Conservation (phyloP, 2,329 filamentous ascomycete species). For the Orbilia brochopaga region DNA sequence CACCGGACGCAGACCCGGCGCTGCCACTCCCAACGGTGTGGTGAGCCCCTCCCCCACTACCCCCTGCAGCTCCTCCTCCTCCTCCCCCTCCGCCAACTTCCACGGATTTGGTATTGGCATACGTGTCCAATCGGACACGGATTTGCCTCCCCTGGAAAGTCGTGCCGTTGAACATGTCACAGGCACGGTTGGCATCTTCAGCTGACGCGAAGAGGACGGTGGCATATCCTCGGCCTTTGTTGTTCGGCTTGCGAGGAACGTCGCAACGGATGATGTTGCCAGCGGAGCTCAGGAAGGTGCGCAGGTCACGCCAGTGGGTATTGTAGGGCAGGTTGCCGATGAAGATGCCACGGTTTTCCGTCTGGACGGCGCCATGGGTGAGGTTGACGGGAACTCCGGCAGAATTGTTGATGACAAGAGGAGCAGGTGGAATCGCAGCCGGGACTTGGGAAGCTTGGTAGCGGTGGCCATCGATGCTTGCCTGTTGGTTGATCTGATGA, state of each 20-base stretch:
- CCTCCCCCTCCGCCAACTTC: slow-evolving; percentile 23
- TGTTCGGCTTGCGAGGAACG: slow-evolving; percentile 52
- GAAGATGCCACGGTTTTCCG: slow-evolving; percentile 53
- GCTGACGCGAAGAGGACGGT: slow-evolving; percentile 52
- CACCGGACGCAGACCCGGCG: slow-evolving; percentile 33
- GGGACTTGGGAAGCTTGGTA: slow-evolving; percentile 5
- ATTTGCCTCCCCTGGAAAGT: slow-evolving; percentile 52
- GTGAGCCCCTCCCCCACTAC: too few relatives aligned
- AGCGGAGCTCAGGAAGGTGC: slow-evolving; percentile 49
- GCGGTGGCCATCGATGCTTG: background rate
- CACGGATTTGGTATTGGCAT: slow-evolving; percentile 35
- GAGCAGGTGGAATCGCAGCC: slow-evolving; percentile 44
- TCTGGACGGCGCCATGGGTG: slow-evolving; percentile 52
- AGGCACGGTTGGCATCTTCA: slow-evolving; percentile 52
- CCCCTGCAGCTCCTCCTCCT: slow-evolving; percentile 19
- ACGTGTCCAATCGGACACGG: slow-evolving; percentile 51
- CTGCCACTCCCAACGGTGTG: slow-evolving; percentile 24
- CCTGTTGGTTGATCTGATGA: background rate
- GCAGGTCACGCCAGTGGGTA: slow-evolving; percentile 53
- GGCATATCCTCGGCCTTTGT: slow-evolving; percentile 53
- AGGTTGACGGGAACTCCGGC: slow-evolving; percentile 54
- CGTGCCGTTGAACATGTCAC: slow-evolving; percentile 52
- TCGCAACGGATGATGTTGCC: slow-evolving; percentile 53
- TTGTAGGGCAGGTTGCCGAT: slow-evolving; percentile 53
- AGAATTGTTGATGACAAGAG: slow-evolving; percentile 51